A percentile compares a stretch with the other conserved stretches of the same genome.
Conservation (phyloP, 495 filamentous ascomycete species). For the Tuber indicum region DNA sequence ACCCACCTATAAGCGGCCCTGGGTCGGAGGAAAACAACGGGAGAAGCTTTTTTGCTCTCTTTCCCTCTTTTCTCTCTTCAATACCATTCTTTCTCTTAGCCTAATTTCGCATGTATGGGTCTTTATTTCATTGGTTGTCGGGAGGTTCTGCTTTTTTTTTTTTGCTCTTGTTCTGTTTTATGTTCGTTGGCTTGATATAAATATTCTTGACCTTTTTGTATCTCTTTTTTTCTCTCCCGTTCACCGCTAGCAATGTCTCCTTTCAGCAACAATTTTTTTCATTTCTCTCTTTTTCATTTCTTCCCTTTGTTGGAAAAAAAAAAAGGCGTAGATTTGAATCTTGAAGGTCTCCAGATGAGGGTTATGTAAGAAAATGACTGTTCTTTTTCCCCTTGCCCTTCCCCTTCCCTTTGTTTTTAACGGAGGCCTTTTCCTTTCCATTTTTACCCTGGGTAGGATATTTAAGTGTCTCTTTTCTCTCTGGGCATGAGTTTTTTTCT, state of each 20-base stretch:
- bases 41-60: not conserved
- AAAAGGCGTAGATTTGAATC: slow-evolving; percentile 4
- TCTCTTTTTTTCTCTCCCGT: not conserved
- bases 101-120: not conserved
- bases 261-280: not conserved
- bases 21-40: not conserved
- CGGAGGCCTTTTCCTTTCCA: not conserved
- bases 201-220: not conserved
- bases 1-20: not conserved
- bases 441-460: not conserved
- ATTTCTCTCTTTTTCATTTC: not conserved
- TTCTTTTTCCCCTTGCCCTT: not conserved
- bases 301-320: not conserved
- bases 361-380: slow-evolving; percentile 4
- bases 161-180: not conserved
- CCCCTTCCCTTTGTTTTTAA: not conserved
- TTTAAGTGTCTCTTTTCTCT: not conserved
- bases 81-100: not conserved
- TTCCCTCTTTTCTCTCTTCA: not conserved
- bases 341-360: not conserved
- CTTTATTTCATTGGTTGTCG: not conserved
- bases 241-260: not conserved
- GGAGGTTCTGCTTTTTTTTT: not conserved
- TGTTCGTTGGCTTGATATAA: not conserved
- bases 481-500: not conserved